A percentile compares a stretch with the other conserved stretches of the same genome.
Evolutionary conservation across 2,329 filamentous ascomycete species (phyloP).

Genomic region (Trichoderma lentiforme): DNA sequence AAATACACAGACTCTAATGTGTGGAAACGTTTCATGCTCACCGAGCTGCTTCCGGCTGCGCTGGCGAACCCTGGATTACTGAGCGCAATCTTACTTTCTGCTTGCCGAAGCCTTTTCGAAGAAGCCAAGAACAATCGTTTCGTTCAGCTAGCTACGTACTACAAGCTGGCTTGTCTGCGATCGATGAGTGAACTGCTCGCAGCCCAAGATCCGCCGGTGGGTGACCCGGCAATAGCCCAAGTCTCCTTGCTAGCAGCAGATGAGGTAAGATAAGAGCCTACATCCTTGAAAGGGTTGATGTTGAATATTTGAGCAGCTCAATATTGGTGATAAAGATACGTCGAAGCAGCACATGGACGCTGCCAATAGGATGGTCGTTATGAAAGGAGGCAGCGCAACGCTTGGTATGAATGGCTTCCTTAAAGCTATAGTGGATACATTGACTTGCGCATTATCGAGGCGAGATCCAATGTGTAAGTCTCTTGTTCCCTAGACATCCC

Average conservation of each 20-base stretch:
- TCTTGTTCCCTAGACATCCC: neutral
- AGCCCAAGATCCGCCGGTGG: neutral
- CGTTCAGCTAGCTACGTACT: neutral
- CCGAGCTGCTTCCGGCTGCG: neutral
- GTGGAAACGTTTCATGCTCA: constrained; percentile 6
- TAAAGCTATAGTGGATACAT: neutral
- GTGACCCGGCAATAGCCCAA: constrained; percentile 1
- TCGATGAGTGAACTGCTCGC: constrained; percentile 9
- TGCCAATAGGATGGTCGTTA: constrained; percentile 7
- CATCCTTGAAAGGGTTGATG: no score
- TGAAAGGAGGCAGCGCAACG: constrained; percentile 6
- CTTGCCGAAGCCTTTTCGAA: constrained; percentile 12
- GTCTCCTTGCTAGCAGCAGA: constrained; percentile 4
- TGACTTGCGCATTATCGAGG: neutral
- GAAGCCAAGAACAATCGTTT: neutral
- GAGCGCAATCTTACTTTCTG: neutral
- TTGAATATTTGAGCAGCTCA: neutral
- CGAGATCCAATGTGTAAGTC: constrained; percentile 2
- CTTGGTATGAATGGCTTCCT: constrained; percentile 11
- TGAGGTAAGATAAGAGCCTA: neutral
- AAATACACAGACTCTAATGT: constrained; percentile 7
- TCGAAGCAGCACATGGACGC: constrained; percentile 11
- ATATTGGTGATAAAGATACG: neutral
- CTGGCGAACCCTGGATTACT: neutral
- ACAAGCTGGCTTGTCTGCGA: neutral